A percentile compares a stretch with the other conserved stretches of the same genome.
phyloP scores from a whole-genome alignment of 345 rosid genomes.

The Eutrema japonicum region DNA sequence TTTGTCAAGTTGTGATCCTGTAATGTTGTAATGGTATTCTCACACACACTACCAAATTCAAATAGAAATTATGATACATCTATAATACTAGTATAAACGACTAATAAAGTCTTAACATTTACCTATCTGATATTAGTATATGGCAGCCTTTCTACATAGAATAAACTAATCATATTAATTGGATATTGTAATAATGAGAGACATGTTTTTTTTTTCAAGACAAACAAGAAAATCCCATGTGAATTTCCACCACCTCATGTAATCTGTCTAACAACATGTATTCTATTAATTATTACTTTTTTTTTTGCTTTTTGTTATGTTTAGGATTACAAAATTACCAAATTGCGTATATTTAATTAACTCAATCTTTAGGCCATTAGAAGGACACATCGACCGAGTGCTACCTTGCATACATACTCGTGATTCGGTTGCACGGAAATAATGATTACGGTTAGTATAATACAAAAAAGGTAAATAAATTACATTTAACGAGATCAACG shows the following conservation, averaged over 20 bases:
- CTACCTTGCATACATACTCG: slow-evolving; percentile 33
- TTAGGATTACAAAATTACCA: slow-evolving; percentile 4
- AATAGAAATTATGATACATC: too few relatives aligned
- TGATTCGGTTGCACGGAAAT: slow-evolving; percentile 5
- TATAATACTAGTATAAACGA: too few relatives aligned
- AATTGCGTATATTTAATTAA: slow-evolving; percentile 8
- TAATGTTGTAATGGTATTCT: background rate
- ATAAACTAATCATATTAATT: background rate
- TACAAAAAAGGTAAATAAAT: background rate
- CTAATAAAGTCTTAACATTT: background rate
- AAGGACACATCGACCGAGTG: slow-evolving; percentile 37
- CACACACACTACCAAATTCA: too few relatives aligned
- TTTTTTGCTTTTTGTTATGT: background rate
- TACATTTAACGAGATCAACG: background rate
- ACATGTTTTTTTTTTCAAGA: slow-evolving; percentile 32
- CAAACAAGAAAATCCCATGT: slow-evolving; percentile 35
- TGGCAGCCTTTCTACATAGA: too few relatives aligned
- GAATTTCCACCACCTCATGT: slow-evolving; percentile 37
- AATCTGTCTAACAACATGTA: slow-evolving; percentile 9
- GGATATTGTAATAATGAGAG: slow-evolving; percentile 32
- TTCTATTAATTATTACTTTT: slow-evolving; percentile 2
- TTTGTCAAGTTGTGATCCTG: background rate
- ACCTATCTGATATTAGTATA: too few relatives aligned
- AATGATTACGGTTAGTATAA: background rate
- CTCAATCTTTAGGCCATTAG: background rate